A percentile compares a stretch with the other conserved stretches of the same genome.
These are phyloP conservation scores for Mollisia scopiformis DNA, from an alignment of 2,329 filamentous ascomycete species.

Conservation along the genomic window DNA sequence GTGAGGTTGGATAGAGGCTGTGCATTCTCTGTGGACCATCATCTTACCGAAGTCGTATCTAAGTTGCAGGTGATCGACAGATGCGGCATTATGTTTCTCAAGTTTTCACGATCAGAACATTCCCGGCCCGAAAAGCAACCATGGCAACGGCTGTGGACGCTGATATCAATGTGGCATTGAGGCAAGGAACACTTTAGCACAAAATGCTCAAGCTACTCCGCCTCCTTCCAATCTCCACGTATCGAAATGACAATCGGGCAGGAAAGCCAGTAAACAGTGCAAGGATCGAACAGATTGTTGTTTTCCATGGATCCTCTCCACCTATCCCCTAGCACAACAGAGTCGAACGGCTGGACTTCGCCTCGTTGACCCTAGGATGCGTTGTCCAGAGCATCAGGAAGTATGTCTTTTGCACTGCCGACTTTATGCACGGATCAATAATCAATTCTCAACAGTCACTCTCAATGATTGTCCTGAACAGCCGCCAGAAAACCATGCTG, in stretches of 20 bases:
- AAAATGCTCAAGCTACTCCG: background rate
- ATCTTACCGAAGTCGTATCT: background rate
- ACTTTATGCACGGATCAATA: background rate
- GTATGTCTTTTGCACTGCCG: background rate
- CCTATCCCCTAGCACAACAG: background rate
- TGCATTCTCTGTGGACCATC: background rate
- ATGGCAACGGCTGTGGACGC: background rate
- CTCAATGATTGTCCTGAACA: background rate
- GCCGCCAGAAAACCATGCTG: background rate
- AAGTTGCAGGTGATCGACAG: background rate
- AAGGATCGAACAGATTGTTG: background rate
- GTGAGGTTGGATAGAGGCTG: background rate
- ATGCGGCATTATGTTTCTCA: background rate
- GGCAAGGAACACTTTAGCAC: background rate
- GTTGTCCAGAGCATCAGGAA: background rate
- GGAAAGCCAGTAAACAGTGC: too few species aligned
- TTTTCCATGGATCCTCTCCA: background rate
- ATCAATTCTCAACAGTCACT: background rate
- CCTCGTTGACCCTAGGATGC: background rate
- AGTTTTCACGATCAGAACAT: background rate
- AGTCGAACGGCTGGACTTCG: background rate
- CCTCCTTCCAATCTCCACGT: background rate
- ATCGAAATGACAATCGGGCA: background rate
- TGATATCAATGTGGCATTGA: background rate
- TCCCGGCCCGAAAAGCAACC: background rate